These are phyloP conservation scores for Salix exigua DNA, from an alignment of 345 rosid species.

Conservation along the genomic window DNA sequence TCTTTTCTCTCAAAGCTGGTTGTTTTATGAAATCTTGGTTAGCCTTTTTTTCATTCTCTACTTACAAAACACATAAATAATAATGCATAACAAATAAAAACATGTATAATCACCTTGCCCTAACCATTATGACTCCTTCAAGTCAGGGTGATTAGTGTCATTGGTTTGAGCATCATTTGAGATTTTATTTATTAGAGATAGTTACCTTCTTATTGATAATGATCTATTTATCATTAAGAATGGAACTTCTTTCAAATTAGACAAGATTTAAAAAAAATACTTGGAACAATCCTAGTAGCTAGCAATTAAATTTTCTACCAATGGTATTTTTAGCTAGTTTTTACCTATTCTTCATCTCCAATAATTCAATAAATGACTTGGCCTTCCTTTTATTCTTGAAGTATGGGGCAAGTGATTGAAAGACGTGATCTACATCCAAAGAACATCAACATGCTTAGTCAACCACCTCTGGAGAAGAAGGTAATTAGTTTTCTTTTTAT, in stretches of 20 bases:
- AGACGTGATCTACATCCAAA: constrained; percentile 21
- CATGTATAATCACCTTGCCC: not conserved
- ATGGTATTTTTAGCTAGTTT: not conserved
- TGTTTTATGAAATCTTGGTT: not conserved
- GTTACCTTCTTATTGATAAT: not conserved
- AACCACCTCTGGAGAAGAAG: constrained; percentile 33
- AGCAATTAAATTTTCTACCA: not conserved
- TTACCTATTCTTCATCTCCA: not conserved
- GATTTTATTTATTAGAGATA: not conserved
- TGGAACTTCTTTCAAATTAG: not conserved
- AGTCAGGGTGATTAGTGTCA: not conserved
- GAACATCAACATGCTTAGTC: constrained; percentile 15
- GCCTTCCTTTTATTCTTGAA: constrained; percentile 1
- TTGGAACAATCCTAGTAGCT: not conserved
- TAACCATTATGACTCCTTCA: not conserved
- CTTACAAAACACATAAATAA: no score
- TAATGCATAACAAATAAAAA: no score
- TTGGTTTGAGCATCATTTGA: not conserved
- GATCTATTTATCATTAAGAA: not conserved
- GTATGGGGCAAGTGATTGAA: constrained; percentile 34
- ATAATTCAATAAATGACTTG: not conserved
- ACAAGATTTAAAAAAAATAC: not conserved
- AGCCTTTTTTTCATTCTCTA: not conserved
- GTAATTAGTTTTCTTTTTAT: constrained; percentile 3
- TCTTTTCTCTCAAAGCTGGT: not conserved